Evolutionary conservation across 768 basidiomycete genomes (phyloP).

Genomic region (Phanerochaete sordida): DNA sequence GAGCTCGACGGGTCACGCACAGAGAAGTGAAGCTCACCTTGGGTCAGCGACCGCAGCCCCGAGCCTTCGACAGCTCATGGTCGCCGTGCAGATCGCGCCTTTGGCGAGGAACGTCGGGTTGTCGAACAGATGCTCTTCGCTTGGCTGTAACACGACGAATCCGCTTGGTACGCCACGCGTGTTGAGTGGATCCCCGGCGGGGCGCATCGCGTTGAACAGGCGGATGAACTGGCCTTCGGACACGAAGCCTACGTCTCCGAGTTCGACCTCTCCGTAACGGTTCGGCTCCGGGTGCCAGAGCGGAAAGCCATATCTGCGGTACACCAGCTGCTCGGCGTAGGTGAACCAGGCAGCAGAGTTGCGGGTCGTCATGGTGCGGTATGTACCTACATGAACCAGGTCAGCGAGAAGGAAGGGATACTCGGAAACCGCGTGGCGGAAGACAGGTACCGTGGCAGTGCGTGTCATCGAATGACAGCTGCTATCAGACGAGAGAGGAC

Average conservation of each 20-base stretch:
- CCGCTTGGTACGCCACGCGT: neutral
- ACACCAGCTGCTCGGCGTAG: constrained; percentile 15
- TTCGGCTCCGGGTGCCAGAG: constrained; percentile 18
- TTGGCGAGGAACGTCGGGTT: neutral
- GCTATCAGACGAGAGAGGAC: too few relatives aligned
- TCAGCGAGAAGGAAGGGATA: too few relatives aligned
- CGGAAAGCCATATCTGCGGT: constrained; percentile 8
- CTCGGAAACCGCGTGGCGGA: too few relatives aligned
- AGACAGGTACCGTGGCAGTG: too few relatives aligned
- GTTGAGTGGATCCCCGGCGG: neutral
- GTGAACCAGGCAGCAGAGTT: neutral
- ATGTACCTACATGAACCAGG: too few relatives aligned
- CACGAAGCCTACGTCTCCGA: constrained; percentile 20
- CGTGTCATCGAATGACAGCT: too few relatives aligned
- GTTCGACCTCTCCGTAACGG: constrained; percentile 4
- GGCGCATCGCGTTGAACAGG: constrained; percentile 14
- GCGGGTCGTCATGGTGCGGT: too few relatives aligned
- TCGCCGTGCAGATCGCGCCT: neutral
- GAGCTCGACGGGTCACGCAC: too few relatives aligned
- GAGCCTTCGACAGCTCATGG: neutral
- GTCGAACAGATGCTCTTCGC: neutral
- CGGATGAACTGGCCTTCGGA: constrained; percentile 13
- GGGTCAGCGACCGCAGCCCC: neutral
- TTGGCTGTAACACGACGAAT: neutral
- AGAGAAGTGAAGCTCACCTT: too few relatives aligned